Conservation (phyloP, 1,284 basidiomycete species). For the Rhodotorula sp. region DNA sequence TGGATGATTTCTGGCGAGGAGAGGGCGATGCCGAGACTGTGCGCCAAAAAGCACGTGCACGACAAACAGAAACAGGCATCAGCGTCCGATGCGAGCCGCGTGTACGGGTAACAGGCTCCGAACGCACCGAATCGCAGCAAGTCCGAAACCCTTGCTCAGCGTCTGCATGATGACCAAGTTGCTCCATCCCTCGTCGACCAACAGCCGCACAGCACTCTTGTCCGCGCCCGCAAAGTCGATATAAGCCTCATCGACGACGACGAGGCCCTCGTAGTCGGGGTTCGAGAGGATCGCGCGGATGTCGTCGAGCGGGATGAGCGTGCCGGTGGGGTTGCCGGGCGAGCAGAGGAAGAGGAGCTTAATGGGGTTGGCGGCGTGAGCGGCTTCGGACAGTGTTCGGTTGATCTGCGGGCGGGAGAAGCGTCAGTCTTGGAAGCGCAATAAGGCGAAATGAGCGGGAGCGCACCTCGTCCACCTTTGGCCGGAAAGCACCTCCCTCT, state of each 20-base stretch:
- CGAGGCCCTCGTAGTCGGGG: conserved; percentile 79
- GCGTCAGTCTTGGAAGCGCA: conserved; percentile 32
- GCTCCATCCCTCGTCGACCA: conserved; percentile 66
- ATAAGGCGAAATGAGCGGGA: not conserved
- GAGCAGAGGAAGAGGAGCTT: conserved; percentile 95
- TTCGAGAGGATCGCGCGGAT: conserved; percentile 76
- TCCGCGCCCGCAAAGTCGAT: conserved; percentile 70
- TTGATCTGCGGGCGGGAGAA: conserved; percentile 60
- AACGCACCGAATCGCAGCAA: conserved; percentile 84
- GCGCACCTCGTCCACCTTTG: conserved; percentile 68
- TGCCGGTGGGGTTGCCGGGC: conserved; percentile 96
- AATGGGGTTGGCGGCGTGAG: conserved; percentile 53
- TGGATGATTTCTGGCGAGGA: conserved; percentile 87
- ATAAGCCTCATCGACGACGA: conserved; percentile 96
- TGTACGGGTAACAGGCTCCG: not conserved
- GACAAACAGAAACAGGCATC: no score
- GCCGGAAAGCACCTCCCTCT: conserved; percentile 71
- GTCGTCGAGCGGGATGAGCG: conserved; percentile 70
- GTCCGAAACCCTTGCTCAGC: conserved; percentile 90
- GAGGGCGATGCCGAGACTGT: conserved; percentile 81
- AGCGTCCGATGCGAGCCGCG: no score
- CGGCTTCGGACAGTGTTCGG: conserved; percentile 63
- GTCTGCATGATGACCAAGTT: conserved; percentile 95
- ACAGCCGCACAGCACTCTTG: conserved; percentile 61
- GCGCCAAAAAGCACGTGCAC: no score